Evolutionary conservation across 225 moss, liverwort and hornwort species (phyloP), one percentile per base, ranked within the genome.

Genomic region (Neckera pumila): DNA sequence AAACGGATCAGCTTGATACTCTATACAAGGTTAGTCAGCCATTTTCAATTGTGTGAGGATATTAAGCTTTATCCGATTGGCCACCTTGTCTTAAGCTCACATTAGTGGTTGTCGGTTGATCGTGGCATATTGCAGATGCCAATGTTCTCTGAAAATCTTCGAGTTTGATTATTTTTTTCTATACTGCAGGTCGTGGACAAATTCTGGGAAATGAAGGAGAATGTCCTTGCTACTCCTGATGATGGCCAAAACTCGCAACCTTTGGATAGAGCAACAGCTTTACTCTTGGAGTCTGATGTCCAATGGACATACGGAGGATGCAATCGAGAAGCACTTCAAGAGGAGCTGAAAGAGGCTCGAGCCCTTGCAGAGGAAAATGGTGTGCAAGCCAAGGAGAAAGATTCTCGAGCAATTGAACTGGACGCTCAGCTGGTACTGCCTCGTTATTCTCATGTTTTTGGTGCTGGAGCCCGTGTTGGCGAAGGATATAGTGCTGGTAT

Each of bases 361-460:
- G 69, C 69, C 54, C 93, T 90, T 78, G 91, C 87, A 40, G 94
- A 92, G 83, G 81, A 90, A 83, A 87, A 87, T 60, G 86, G 76
- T 81, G 53, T 53, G 47, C 73, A 62, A 69, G 88, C 88, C 69
- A 89, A 88, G 86, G 59, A 86, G 56, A 89, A 89, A 71, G 88
- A 88, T 74, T 84, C 75, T 79, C 93, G 89, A 90, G 86, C 87
- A 73, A 84, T 82, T 85, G 93, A 91, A 80, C 76, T 93, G 80
- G 93, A 85, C 76, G 83, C 80, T 87, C 88, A 93, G 86, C 93
- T 94, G 93, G 94, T 94, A 93, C 47, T 73, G 33, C 81, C 75
- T 59, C 30, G 42, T 88, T 76, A 71, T 87, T 78, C 47, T 80
- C 61, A 72, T 88, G 57, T 69, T 53, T 72, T 88, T 64, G 59